Base-by-base conservation (phyloP, 306 rosid genomes). In the Luffa acutangula region DNA sequence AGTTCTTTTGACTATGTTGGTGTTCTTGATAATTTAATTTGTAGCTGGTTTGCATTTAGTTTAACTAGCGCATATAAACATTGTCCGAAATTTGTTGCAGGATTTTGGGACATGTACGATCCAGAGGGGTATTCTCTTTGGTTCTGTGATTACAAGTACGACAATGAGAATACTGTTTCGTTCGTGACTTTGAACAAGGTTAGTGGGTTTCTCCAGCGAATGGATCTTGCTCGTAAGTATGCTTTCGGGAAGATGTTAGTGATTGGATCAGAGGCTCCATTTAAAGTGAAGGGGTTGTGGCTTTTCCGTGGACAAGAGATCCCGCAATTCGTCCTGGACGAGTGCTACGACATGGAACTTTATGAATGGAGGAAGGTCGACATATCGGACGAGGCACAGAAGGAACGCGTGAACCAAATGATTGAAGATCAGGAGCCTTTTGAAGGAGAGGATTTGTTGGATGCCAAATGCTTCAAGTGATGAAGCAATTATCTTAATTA, bases 261-360 rank as follows among this genome's bases (percentile, higher is more conserved):
- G 53, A 67, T 67, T 42, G 75, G 75, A 18, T 67, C 75, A 20
- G 75, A 82, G 81, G 78, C 95, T 9, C 98, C 98, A 37, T 93
- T 80, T 64, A 93, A 93, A 85, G 97, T 93, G 87, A 87, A 89
- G 84, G 97, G 97, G 17, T 69, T 93, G 71, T 93, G 97, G 98
- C 95, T 93, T 62, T 90, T 93, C 89, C 91, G 98, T 20, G 97
- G 98, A 60, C 91, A 80, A 75, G 98, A 90, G 80, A 79, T 93
- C 54, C 95, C 98, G 0, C 65, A 89, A 73, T 93, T 91, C 80
- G 87, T 93, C 65, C 25, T 90, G 18, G 85, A 91, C n/a, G 98
- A 93, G 84, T 93, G 98, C 89, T 93, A 91, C 42, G 98, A 91
- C 86, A 91, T 93, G 98, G 98, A 93, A 85, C 93, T 91, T 4